Evolutionary conservation across 2,329 filamentous ascomycete species (phyloP).

Genomic region (Podosphaera fusca): DNA sequence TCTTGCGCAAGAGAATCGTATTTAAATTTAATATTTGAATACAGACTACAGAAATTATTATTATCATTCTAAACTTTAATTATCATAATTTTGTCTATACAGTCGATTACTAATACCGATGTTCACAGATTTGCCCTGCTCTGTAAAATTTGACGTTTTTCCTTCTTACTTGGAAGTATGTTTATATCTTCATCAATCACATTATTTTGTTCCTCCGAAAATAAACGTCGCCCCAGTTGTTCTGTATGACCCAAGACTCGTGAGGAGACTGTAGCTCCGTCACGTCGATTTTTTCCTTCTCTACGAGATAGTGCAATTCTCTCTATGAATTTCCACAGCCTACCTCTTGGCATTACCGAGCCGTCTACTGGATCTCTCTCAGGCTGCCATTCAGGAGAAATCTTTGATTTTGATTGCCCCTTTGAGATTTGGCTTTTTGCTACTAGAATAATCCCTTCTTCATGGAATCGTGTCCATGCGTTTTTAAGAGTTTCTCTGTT

Average conservation of each 20-base stretch:
- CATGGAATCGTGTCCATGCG: slow-evolving; percentile 65
- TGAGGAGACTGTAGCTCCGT: slow-evolving; percentile 69
- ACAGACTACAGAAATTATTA: not conserved
- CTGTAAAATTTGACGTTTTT: not conserved
- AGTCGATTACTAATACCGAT: not conserved
- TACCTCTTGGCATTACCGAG: slow-evolving; percentile 42
- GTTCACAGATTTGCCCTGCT: not conserved
- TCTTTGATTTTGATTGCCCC: slow-evolving; percentile 34
- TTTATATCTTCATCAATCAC: too few species aligned
- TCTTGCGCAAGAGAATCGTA: too few species aligned
- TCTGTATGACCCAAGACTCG: slow-evolving; percentile 63
- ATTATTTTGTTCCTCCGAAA: slow-evolving; percentile 23
- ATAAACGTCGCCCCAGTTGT: slow-evolving; percentile 45
- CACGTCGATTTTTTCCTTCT: slow-evolving; percentile 90
- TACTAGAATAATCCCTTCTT: slow-evolving; percentile 69
- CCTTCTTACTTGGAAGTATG: not conserved
- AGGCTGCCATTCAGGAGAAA: slow-evolving; percentile 56
- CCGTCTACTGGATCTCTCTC: slow-evolving; percentile 37
- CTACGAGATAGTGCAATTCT: slow-evolving; percentile 60
- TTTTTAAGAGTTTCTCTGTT: slow-evolving; percentile 97
- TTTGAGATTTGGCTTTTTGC: slow-evolving; percentile 43
- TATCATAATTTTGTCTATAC: not conserved
- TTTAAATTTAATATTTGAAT: too few species aligned
- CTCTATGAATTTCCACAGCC: slow-evolving; percentile 80
- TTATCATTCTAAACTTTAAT: not conserved